Base-by-base conservation (phyloP, 2,329 filamentous ascomycete species). In the Incumbomyces lentus region DNA sequence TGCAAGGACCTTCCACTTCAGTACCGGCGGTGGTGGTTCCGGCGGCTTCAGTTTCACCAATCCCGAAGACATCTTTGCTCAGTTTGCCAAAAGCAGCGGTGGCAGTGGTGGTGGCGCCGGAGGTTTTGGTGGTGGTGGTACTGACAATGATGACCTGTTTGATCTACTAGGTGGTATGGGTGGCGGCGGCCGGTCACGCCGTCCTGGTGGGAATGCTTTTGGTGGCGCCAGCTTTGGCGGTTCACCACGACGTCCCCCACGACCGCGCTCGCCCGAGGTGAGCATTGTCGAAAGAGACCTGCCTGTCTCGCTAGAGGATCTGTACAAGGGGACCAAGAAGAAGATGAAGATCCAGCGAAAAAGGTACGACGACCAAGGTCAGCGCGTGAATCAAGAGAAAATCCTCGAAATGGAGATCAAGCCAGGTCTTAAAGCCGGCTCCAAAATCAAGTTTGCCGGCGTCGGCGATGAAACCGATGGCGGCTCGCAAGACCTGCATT, bases 301-400 rank as follows among this genome's bases (percentile, higher is more conserved):
- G 52, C 79, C 82, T 2, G 71, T 98, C 17, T 79, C 84, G 2
- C 70, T 98, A 30, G 92, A 98, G 65, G 92, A 98, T 60, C 68
- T 96, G 51, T 96, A 79, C 70, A 81, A 76, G 19, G 92, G 92
- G 34, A 79, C 81, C 31, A 87, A 84, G 40, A 98, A 98, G 78
- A 95, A 94, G 75, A 87, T 98, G 76, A 94, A 92, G 71, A 94
- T 96, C 54, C 95, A 95, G 73, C 79, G 90, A 60, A 96, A 96
- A 78, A 88, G 84, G 14, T 96, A 86, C 63, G 92, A 98, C 33
- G 68, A 81, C 16, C 81, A 75, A 1, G 87, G 87, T 48, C 95
- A 94, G 71, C 81, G 88, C 57, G 86, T 79, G 36, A 84, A 82
- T 2, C 85, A 89, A 50, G 92, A 98, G 58, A 85, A 89, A 60